A percentile compares a stretch with the other conserved stretches of the same genome.
These are phyloP conservation scores for Rhynchosporium agropyri DNA, from an alignment of 2,329 filamentous ascomycete genomes.

Conservation along the genomic window DNA sequence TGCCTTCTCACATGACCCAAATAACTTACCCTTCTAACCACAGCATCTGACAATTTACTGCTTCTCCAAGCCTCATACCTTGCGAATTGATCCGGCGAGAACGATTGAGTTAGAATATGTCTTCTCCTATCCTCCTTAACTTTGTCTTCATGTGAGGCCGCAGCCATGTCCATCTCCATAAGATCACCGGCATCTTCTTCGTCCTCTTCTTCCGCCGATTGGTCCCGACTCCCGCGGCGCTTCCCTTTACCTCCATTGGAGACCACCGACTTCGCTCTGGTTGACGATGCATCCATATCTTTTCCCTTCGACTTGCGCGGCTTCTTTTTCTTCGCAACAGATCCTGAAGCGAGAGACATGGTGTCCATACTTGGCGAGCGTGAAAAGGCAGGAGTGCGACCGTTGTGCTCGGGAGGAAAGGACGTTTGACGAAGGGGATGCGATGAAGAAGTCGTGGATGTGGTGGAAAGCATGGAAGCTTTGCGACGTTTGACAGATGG, in stretches of 20 bases:
- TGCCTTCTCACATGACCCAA: constrained; percentile 1
- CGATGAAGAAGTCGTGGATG: constrained; percentile 55
- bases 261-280: constrained; percentile 49
- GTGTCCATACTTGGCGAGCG: constrained; percentile 69
- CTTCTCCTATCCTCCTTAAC: constrained; percentile 60
- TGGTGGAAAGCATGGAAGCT: constrained; percentile 62
- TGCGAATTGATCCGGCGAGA: constrained; percentile 67
- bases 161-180: constrained; percentile 59
- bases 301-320: constrained; percentile 62
- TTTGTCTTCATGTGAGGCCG: constrained; percentile 68
- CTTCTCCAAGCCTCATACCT: constrained; percentile 73
- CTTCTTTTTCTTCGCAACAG: constrained; percentile 59
- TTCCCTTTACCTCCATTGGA: constrained; percentile 47
- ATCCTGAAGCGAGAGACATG: constrained; percentile 62
- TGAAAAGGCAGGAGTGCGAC: constrained; percentile 48
- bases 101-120: constrained; percentile 64
- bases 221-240: constrained; percentile 46
- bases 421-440: constrained; percentile 81
- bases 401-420: constrained; percentile 67
- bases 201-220: constrained; percentile 57
- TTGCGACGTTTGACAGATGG: constrained; percentile 69
- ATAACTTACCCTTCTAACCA: constrained; percentile 64
- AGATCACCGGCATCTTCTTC: constrained; percentile 49
- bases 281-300: constrained; percentile 53
- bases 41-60: constrained; percentile 67